These are phyloP conservation scores for Syzygium oleosum DNA, from an alignment of 345 rosid species.

Conservation along the genomic window DNA sequence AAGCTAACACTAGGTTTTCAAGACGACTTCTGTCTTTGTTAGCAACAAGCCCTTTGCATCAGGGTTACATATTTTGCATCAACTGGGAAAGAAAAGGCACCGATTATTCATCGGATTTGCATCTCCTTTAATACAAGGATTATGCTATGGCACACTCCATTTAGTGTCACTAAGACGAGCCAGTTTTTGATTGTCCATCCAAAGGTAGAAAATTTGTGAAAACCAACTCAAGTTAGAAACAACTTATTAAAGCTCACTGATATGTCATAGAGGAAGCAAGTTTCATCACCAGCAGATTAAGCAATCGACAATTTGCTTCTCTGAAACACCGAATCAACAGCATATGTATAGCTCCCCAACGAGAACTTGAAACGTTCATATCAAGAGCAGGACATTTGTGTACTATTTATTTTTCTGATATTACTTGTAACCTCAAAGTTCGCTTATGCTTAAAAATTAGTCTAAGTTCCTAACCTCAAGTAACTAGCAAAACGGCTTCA, in stretches of 20 bases:
- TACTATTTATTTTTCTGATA: not conserved
- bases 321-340: not conserved
- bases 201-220: not conserved
- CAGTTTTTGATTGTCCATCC: not conserved
- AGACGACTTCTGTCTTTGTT: not conserved
- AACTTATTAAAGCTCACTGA: not conserved
- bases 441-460: not conserved
- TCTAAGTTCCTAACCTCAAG: not conserved
- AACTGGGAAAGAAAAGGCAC: not conserved
- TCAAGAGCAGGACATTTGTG: not conserved
- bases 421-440: not conserved
- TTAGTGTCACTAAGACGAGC: not conserved
- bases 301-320: not conserved
- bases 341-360: not conserved
- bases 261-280: not conserved
- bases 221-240: not conserved
- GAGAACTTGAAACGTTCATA: not conserved
- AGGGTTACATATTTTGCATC: not conserved
- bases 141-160: not conserved
- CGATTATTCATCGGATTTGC: not conserved
- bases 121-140: not conserved
- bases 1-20: not conserved
- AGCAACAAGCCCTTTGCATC: not conserved
- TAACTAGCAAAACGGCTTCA: not conserved
- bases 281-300: not conserved